Evolutionary conservation across 2,329 filamentous ascomycete species (phyloP), one percentile per base, ranked within the genome.

Genomic region (Orbilia oligospora): DNA sequence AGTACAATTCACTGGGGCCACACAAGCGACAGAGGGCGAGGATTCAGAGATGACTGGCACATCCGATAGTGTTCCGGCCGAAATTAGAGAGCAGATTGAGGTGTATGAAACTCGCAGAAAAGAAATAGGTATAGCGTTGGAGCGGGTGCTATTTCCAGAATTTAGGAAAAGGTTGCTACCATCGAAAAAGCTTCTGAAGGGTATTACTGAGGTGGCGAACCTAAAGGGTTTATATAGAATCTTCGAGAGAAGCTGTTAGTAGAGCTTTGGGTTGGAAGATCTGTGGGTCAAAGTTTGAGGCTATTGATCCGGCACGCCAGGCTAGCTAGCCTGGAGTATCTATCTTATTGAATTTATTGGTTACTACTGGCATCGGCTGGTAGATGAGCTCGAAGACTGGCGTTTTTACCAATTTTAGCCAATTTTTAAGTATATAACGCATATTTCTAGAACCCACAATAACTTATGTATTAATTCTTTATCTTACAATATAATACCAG

Each of bases 191-290:
- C 85, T 98, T 82, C 89, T 97, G 85, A 89, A 90, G 64, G 92
- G 90, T 0, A 90, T 97, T 10, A 86, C 97, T 56, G 95, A 99
- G 84, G 90, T 97, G 61, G 95, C 96, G 1, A 93, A 97, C 85
- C 84, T 98, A 76, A 98, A 97, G 84, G 94, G 94, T 0, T 83
- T 99, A 73, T 99, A 99, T 84, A 87, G 93, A 55, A 94, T 98
- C 1, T 99, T 99, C 87, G 96, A 99, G 85, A 87, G 96, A 69
- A 98, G 96, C 84, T 98, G 84, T 67, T 79, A 79, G 75, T 78
- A 89, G 55, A 76, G 4, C 66, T 75, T 58, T 44, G 22, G 16
- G 20, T 44, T 66, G 38, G 46, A 69, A 38, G 33, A 71, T 38
- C 55, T 64, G 33, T 12, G 0, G 12, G 51, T 30, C 58, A 36